These are phyloP conservation scores for Entophlyctis luteolus DNA, from an alignment of 192 early-diverging fungal species.

Conservation along the genomic window DNA sequence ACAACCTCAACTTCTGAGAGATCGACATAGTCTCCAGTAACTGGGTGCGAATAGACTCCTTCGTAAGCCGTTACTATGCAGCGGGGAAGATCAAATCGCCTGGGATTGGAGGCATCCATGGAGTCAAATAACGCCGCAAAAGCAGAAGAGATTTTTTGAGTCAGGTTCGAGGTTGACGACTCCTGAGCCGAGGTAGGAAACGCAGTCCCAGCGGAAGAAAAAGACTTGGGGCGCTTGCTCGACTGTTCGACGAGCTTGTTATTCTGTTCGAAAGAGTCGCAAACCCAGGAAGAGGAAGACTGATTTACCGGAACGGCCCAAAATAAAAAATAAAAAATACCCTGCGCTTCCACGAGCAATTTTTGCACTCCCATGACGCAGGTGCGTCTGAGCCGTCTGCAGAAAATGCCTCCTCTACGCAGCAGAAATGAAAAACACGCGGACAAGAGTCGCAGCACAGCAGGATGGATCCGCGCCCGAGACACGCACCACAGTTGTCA, in stretches of 20 bases:
- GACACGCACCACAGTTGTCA: conserved; percentile 52
- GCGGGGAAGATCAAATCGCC: conserved; percentile 41
- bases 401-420: conserved; percentile 47
- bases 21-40: conserved; percentile 49
- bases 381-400: conserved; percentile 20
- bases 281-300: no score
- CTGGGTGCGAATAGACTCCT: conserved; percentile 38
- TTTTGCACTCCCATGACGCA: conserved; percentile 45
- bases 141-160: conserved; percentile 3
- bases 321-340: not conserved
- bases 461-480: conserved; percentile 41
- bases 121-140: conserved; percentile 28
- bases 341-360: conserved; percentile 27
- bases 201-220: no score
- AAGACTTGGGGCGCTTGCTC: no score
- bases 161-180: not conserved
- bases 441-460: conserved; percentile 58
- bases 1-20: conserved; percentile 36
- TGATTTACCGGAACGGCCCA: no score
- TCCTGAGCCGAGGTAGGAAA: no score
- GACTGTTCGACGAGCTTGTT: no score
- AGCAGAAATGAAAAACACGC: conserved; percentile 49
- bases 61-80: conserved; percentile 30
- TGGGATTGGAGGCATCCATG: conserved; percentile 41
- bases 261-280: no score